Evolutionary conservation across 768 basidiomycete species (phyloP), one percentile per base, ranked within the genome.

Genomic region (Hirschioporus abietinus): DNA sequence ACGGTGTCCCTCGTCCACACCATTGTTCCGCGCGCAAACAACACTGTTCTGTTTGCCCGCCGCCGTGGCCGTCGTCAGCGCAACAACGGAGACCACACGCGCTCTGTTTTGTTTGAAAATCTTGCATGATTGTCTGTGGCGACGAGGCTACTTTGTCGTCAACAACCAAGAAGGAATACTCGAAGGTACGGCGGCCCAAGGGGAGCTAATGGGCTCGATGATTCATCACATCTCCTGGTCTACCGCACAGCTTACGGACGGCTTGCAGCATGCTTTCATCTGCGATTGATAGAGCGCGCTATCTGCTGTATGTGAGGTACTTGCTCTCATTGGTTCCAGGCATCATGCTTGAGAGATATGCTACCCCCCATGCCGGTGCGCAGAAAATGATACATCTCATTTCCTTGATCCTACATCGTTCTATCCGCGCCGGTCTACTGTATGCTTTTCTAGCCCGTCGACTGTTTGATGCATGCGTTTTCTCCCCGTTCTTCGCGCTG

Each of bases 1-100:
- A 52, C 42, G 1, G 20, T 20, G 20, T 52, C 42, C 42, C 42
- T 52, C 42, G 42, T 6, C 42, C 42, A 10, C 42, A 52, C 42
- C 42, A 52, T 52, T 52, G 42, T 52, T 52, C 42, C 42, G 42
- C 12, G 42, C 42, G 20, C 42, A 52, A 52, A 52, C 42, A 52
- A 52, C 80, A 18, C 90, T 82, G 73, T 90, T 91, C 73, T 88
- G 88, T 71, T 91, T 86, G 76, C 90, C 91, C 4, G 89, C 89
- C 71, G 91, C 89, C 0, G 86, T 85, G 0, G 90, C 2, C 42
- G 42, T 52, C 42, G 42, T 10, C 42, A 52, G 42, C 42, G 42
- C 42, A 52, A 52, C 42, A 52, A 20, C 20, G 42, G 42, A 52
- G 42, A 10, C 42, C 42, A 52, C 42, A 52, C 42, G 12, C 42